Base-by-base conservation (phyloP, 23 red algal species). In the Gracilaria gracilis region DNA sequence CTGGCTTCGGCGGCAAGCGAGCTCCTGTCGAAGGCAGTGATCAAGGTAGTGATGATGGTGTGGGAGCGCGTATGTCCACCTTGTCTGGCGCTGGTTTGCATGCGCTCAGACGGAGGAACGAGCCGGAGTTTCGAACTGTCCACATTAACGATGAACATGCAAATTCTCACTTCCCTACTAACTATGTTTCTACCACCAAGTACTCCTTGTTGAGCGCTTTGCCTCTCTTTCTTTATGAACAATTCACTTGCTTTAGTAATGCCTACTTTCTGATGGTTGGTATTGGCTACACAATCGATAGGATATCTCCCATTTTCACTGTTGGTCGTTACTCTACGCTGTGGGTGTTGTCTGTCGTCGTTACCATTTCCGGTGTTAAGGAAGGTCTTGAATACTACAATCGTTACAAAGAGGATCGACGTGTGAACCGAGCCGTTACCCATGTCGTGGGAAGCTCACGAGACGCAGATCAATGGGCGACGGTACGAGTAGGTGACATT, bases 121-220 rank as follows among this genome's bases (percentile, higher is more conserved):
- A 87, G 21, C 49, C 76, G 25, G 72, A 61, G 28, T 47, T 79
- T 55, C 89, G 89, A 40, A 79, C 61, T 24, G 81, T 93, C 51
- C 51, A 47, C 47, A 76, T 93, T 44, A 93, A 93, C 37, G 67
- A 93, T 47, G 77, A 84, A 34, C 46, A 55, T 21, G 27, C 55
- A 35, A 83, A 84, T 57, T 54, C 89, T 40, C 79, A 84, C 80
- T 93, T 93, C 73, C 81, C 85, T 48, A 88, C 53, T 61, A 98
- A 98, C 77, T 93, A 98, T 50, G 72, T 98, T 27, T 96, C 93
- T 25, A 98, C 96, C 23, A 94, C 96, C 14, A 95, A 95, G 89
- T 98, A 98, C 49, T 75, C 73, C 28, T 59, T 64, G 34, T 92
- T 64, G 79, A 88, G 69, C 50, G 79, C 89, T 0, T 49, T 94